phyloP scores from a whole-genome alignment of 805 yeast species.

The Saccharomyces eubayanus region DNA sequence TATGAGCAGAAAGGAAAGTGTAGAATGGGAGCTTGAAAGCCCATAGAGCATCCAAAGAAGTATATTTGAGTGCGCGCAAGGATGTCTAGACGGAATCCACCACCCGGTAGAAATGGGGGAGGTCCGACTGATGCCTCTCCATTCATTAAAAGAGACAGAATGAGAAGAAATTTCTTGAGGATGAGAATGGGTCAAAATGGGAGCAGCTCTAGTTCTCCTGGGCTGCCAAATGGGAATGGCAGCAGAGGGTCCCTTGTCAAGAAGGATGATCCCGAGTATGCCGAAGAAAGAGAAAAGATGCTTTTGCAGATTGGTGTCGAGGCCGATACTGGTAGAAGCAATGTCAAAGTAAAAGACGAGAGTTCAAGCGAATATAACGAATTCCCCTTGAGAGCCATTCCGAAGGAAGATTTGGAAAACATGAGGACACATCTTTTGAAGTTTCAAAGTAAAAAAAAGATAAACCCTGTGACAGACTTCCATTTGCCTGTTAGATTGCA shows the following conservation, averaged over 20 bases:
- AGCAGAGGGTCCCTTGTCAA: slow-evolving; percentile 12
- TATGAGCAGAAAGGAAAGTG: not conserved
- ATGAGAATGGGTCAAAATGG: slow-evolving; percentile 14
- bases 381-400: slow-evolving; percentile 56
- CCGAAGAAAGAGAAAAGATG: slow-evolving; percentile 21
- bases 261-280: slow-evolving; percentile 28
- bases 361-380: slow-evolving; percentile 29
- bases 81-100: not conserved
- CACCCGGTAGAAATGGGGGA: slow-evolving; percentile 7
- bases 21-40: not conserved
- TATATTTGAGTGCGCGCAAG: not conserved
- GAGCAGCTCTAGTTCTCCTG: not conserved
- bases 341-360: slow-evolving; percentile 17
- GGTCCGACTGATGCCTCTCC: slow-evolving; percentile 25
- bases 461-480: slow-evolving; percentile 66
- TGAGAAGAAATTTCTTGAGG: slow-evolving; percentile 29
- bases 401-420: slow-evolving; percentile 61
- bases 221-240: not conserved
- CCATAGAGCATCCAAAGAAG: not conserved
- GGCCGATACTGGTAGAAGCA: slow-evolving; percentile 4
- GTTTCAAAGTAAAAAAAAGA: slow-evolving; percentile 63
- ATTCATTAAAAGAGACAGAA: slow-evolving; percentile 31
- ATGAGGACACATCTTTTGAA: slow-evolving; percentile 72
- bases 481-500: slow-evolving; percentile 80
- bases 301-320: slow-evolving; percentile 13